These are phyloP conservation scores for Colletotrichum chlorophyti DNA, from an alignment of 2,329 filamentous ascomycete genomes.

Conservation along the genomic window DNA sequence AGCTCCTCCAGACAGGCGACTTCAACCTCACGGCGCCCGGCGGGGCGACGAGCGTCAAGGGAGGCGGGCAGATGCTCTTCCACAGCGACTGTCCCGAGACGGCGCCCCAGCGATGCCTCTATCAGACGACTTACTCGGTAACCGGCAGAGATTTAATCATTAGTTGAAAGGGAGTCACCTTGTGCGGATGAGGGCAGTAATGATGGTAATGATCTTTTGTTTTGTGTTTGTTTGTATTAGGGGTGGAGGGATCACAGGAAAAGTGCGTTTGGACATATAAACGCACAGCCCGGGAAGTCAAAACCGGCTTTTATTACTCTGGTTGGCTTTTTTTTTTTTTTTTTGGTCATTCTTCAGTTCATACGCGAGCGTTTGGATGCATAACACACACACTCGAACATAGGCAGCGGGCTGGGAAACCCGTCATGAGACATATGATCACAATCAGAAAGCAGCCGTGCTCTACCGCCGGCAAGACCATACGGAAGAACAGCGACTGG, in stretches of 20 bases:
- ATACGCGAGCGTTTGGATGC: conserved; percentile 8
- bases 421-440: neutral
- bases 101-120: conserved; percentile 42
- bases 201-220: neutral
- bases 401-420: neutral
- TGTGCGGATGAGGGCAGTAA: neutral
- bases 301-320: neutral
- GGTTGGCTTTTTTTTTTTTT: neutral
- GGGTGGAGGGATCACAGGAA: neutral
- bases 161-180: conserved; percentile 2
- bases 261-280: neutral
- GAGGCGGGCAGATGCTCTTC: conserved; percentile 40
- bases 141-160: conserved; percentile 26
- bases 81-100: conserved; percentile 43
- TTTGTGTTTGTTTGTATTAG: neutral
- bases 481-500: too few relatives aligned
- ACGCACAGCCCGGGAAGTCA: neutral
- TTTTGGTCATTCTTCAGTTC: conserved; percentile 2
- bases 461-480: too few relatives aligned
- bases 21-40: conserved; percentile 48
- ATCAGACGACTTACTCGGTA: conserved; percentile 33
- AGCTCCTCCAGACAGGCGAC: conserved; percentile 45
- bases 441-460: neutral
- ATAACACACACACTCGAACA: neutral
- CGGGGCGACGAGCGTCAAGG: conserved; percentile 43